phyloP scores from a whole-genome alignment of 768 basidiomycete species.

The Daedaleopsis nitida region DNA sequence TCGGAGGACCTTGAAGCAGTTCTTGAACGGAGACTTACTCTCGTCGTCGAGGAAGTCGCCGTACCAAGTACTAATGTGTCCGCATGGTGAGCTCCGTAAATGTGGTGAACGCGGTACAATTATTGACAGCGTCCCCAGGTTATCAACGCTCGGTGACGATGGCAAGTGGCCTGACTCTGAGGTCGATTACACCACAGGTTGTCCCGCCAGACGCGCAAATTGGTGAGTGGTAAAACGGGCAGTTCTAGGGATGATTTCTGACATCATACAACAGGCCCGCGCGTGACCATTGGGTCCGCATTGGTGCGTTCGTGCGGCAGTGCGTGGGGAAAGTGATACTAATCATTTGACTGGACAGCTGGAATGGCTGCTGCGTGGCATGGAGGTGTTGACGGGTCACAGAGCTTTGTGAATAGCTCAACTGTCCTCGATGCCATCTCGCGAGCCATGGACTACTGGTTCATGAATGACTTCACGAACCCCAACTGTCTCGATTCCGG shows the following conservation, averaged over 20 bases:
- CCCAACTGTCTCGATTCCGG: constrained; percentile 56
- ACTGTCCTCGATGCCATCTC: constrained; percentile 45
- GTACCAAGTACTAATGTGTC: neutral
- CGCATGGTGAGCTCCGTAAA: neutral
- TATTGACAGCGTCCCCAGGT: constrained; percentile 36
- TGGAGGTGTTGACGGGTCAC: constrained; percentile 44
- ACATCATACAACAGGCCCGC: constrained; percentile 22
- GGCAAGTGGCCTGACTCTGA: constrained; percentile 55
- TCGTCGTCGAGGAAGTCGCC: constrained; percentile 35
- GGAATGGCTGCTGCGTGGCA: constrained; percentile 62
- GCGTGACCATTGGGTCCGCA: constrained; percentile 39
- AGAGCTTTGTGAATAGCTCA: constrained; percentile 44
- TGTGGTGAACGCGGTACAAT: no score
- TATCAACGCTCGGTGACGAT: constrained; percentile 45
- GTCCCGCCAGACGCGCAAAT: constrained; percentile 61
- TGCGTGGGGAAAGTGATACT: neutral
- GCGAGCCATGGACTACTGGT: constrained; percentile 64
- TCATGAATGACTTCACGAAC: constrained; percentile 57
- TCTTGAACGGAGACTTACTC: constrained; percentile 40
- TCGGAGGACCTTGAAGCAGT: constrained; percentile 37
- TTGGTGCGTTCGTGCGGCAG: constrained; percentile 37
- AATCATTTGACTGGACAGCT: constrained; percentile 32
- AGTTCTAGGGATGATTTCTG: neutral
- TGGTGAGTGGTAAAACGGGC: constrained; percentile 42
- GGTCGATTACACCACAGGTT: constrained; percentile 66